A percentile compares a stretch with the other conserved stretches of the same genome.
These are phyloP conservation scores for Bretschneidera sinensis DNA, from an alignment of 345 rosid genomes.

Conservation along the genomic window DNA sequence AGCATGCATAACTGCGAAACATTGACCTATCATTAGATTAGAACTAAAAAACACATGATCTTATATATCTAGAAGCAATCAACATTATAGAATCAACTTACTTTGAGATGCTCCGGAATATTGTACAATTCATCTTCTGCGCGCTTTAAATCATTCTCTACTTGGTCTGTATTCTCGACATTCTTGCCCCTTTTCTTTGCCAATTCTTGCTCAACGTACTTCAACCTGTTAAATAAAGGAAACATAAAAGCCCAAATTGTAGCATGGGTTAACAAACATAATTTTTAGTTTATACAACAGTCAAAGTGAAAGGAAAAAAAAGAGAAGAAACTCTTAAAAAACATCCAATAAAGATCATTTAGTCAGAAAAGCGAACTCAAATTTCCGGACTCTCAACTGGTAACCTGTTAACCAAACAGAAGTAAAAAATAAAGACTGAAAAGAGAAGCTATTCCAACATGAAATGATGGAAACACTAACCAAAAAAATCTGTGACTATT, in stretches of 20 bases:
- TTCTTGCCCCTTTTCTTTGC: conserved; percentile 80
- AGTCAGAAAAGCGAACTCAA: no score
- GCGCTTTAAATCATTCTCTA: conserved; percentile 65
- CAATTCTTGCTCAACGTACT: conserved; percentile 83
- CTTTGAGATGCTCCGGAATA: conserved; percentile 95
- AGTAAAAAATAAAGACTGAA: no score
- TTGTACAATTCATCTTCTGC: conserved; percentile 88
- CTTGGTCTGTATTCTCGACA: conserved; percentile 39
- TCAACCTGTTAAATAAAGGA: conserved; percentile 46
- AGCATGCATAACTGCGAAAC: no score
- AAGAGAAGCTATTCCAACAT: no score
- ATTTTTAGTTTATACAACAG: no score
- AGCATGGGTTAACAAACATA: not conserved
- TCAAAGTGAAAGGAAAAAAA: not conserved
- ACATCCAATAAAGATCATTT: no score
- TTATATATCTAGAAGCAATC: not conserved
- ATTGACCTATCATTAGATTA: not conserved
- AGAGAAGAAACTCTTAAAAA: no score
- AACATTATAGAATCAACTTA: conserved; percentile 24
- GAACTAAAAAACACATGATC: not conserved
- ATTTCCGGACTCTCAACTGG: no score
- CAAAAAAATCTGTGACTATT: not conserved
- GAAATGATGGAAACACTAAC: not conserved
- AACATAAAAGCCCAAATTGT: not conserved
- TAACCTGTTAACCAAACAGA: no score